Conservation (phyloP, 2,329 filamentous ascomycete genomes). For the Ilyonectria sp. region DNA sequence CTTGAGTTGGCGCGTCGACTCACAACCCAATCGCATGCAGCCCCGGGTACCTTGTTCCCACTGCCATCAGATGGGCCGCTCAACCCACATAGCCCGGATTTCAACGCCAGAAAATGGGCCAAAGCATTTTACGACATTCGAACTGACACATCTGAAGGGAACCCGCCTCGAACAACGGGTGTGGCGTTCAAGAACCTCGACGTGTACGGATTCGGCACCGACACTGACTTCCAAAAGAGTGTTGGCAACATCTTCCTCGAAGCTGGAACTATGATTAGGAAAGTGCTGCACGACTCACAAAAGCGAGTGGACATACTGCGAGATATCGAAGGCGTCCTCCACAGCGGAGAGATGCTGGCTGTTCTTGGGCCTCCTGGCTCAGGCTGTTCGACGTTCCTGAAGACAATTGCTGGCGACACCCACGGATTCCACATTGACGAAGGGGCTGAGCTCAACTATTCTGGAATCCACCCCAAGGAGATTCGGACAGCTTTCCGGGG, state of each 20-base stretch:
- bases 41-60: conserved; percentile 48
- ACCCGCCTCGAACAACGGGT: conserved; percentile 46
- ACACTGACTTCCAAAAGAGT: conserved; percentile 50
- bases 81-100: conserved; percentile 57
- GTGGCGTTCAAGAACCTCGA: conserved; percentile 47
- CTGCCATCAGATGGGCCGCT: conserved; percentile 46
- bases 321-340: conserved; percentile 41
- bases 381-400: conserved; percentile 69
- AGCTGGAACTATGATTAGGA: conserved; percentile 33
- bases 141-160: conserved; percentile 45
- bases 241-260: conserved; percentile 47
- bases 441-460: conserved; percentile 61
- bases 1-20: conserved; percentile 49
- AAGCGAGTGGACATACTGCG: conserved; percentile 36
- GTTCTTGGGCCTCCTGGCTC: conserved; percentile 65
- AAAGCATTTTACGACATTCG: conserved; percentile 53
- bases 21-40: conserved; percentile 46
- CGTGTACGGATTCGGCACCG: conserved; percentile 49
- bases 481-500: conserved; percentile 62
- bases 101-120: conserved; percentile 61
- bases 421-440: conserved; percentile 51
- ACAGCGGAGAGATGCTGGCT: conserved; percentile 40
- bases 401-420: conserved; percentile 66
- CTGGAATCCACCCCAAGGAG: conserved; percentile 18
- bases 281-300: conserved; percentile 29